Conservation (phyloP, 2,329 filamentous ascomycete genomes). For the Shiraia sp. region DNA sequence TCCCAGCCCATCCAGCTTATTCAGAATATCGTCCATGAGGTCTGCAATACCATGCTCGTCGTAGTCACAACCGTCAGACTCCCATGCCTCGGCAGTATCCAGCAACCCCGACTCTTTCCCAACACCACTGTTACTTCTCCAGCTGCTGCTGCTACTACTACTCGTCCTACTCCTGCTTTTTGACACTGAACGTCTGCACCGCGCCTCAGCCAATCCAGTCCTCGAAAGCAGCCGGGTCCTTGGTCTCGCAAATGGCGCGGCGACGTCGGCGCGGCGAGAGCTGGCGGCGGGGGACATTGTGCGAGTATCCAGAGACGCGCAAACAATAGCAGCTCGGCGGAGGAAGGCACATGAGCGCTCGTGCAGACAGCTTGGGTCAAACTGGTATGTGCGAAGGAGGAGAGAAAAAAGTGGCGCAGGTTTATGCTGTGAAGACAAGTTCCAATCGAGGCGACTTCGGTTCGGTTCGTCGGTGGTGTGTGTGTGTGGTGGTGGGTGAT, state of each 20-base stretch:
- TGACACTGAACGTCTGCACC: no score
- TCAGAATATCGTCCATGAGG: conserved; percentile 29
- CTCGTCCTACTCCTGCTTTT: no score
- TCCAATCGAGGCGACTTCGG: no score
- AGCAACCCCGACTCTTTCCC: conserved; percentile 12
- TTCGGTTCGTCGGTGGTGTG: no score
- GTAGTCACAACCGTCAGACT: conserved; percentile 26
- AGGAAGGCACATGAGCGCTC: conserved; percentile 44
- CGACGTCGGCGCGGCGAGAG: conserved; percentile 38
- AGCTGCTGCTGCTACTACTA: conserved; percentile 10
- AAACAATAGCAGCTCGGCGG: conserved; percentile 39
- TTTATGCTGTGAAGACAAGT: conserved; percentile 3
- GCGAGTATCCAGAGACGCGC: conserved; percentile 40
- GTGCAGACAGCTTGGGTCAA: conserved; percentile 29
- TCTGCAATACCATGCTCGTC: conserved; percentile 22
- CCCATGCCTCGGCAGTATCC: conserved; percentile 14
- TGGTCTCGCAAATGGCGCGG: conserved; percentile 39
- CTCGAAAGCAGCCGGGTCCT: conserved; percentile 38
- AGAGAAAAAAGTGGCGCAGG: conserved; percentile 5
- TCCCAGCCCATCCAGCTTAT: conserved; percentile 37
- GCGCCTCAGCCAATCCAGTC: conserved; percentile 38
- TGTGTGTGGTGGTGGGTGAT: conserved; percentile 1
- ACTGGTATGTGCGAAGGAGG: conserved; percentile 14
- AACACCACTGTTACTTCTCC: no score
- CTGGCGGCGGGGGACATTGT: conserved; percentile 39